A percentile compares a stretch with the other conserved stretches of the same genome.
Conservation (phyloP, 139 green algal species). For the Parachlorella kessleri region DNA sequence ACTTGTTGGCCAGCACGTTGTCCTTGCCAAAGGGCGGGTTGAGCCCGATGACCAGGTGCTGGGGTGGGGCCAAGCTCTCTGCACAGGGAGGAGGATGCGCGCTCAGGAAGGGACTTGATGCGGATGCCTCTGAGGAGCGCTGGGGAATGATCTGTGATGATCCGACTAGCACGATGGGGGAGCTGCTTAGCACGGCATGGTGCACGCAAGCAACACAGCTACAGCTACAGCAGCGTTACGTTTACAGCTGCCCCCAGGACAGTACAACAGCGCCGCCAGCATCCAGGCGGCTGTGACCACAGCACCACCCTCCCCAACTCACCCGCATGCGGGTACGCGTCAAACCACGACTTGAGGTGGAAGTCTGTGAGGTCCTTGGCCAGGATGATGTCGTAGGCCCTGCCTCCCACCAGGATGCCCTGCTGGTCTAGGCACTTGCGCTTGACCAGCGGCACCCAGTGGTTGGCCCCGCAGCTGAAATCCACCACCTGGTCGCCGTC, state of each 20-base stretch:
- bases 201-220: too few relatives aligned
- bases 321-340: slow-evolving; percentile 5
- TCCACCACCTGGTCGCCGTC: slow-evolving; percentile 59
- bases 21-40: slow-evolving; percentile 64
- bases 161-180: too few relatives aligned
- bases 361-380: slow-evolving; percentile 49
- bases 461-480: slow-evolving; percentile 70
- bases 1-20: slow-evolving; percentile 35
- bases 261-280: too few relatives aligned
- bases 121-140: too few relatives aligned
- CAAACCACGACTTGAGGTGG: slow-evolving; percentile 49
- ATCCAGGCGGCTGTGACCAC: too few relatives aligned
- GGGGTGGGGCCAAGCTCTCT: slow-evolving; percentile 24
- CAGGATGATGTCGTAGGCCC: slow-evolving; percentile 65
- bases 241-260: too few relatives aligned
- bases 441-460: slow-evolving; percentile 58
- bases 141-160: too few relatives aligned
- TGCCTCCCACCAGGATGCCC: slow-evolving; percentile 35
- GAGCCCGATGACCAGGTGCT: slow-evolving; percentile 53
- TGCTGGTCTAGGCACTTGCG: slow-evolving; percentile 11
- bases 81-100: too few relatives aligned
- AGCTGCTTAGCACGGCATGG: too few relatives aligned
- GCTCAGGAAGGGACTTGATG: too few relatives aligned
- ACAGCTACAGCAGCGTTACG: too few relatives aligned
- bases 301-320: too few relatives aligned